Base-by-base conservation (phyloP, 2,329 filamentous ascomycete species). In the Lanzia echinophila region DNA sequence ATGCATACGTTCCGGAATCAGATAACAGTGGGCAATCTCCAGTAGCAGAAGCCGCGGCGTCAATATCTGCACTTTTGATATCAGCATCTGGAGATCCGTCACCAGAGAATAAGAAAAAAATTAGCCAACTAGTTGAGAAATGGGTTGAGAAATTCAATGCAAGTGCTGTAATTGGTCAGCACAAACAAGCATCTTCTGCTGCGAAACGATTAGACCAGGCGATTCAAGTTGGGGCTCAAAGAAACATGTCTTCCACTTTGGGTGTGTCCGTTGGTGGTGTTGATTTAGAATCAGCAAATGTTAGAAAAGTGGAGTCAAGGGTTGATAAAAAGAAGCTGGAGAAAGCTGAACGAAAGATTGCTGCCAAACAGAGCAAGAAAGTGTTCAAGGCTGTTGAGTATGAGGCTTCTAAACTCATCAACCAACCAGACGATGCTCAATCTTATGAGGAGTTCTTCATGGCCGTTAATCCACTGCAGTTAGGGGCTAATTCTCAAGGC, bases 371-470 rank as follows among this genome's bases (percentile, higher is more conserved):
- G 75, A 94, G 90, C 75, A 95, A 95, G 78, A 99, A 99, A 77
- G 83, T 85, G 34, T 96, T 94, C 85, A 97, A 97, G 79, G 96
- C 87, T 53, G 94, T 99, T 63, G 89, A 96, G 72, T 99, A 99
- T 70, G 94, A 99, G 74, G 88, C 94, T 0, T 97, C 94, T 12
- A 85, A 84, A 62, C 77, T 99, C 62, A 83, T 99, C 61, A 86
- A 95, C 68, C 82, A 89, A 71, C 79, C 89, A 3, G 87, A 92
- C 65, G 82, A 86, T 65, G 77, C 91, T 12, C 86, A 96, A 77
- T 95, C 90, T 39, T 99, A 99, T 70, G 94, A 99, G 73, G 94
- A 99, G 70, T 97, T 99, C 74, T 99, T 95, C 81, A 97, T 99
- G 94, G 87, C 90, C 51, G 94, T 99, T 76, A 99, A 99, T 71